phyloP scores from a whole-genome alignment of 495 filamentous ascomycete genomes.

The Staphylotrichum longicolle region DNA sequence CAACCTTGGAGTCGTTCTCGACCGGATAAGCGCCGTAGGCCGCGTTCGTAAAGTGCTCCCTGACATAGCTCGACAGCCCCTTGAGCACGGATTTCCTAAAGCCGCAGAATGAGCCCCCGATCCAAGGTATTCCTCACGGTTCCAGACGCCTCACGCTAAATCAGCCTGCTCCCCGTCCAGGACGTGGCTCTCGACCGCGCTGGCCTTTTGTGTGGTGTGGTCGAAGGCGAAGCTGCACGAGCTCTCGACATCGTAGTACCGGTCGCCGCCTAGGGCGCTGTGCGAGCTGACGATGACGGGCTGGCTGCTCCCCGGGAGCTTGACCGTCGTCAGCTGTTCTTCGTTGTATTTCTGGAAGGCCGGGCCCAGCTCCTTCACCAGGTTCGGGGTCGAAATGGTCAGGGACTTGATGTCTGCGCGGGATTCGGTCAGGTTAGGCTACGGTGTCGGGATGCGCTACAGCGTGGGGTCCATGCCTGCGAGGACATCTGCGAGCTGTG shows the following conservation, averaged over 20 bases:
- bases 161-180: constrained; percentile 76
- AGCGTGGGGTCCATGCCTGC: constrained; percentile 56
- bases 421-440: constrained; percentile 18
- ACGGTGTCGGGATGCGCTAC: neutral
- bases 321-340: constrained; percentile 82
- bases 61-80: constrained; percentile 69
- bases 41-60: constrained; percentile 84
- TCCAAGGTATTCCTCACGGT: constrained; percentile 1
- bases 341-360: constrained; percentile 96
- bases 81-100: constrained; percentile 76
- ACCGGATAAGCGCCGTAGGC: constrained; percentile 78
- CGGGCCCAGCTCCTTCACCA: constrained; percentile 68
- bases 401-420: constrained; percentile 81
- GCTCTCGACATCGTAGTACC: constrained; percentile 88
- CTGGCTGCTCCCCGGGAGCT: constrained; percentile 82
- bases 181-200: constrained; percentile 73
- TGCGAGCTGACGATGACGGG: constrained; percentile 83
- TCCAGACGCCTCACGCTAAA: constrained; percentile 60
- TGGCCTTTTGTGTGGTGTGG: constrained; percentile 82
- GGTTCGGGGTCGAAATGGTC: constrained; percentile 64
- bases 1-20: constrained; percentile 69
- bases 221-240: constrained; percentile 84
- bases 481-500: constrained; percentile 82
- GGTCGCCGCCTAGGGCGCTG: constrained; percentile 71
- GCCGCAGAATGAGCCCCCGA: constrained; percentile 7